phyloP scores from a whole-genome alignment of 2,329 filamentous ascomycete species.

The Phaeomoniella chlamydospora region DNA sequence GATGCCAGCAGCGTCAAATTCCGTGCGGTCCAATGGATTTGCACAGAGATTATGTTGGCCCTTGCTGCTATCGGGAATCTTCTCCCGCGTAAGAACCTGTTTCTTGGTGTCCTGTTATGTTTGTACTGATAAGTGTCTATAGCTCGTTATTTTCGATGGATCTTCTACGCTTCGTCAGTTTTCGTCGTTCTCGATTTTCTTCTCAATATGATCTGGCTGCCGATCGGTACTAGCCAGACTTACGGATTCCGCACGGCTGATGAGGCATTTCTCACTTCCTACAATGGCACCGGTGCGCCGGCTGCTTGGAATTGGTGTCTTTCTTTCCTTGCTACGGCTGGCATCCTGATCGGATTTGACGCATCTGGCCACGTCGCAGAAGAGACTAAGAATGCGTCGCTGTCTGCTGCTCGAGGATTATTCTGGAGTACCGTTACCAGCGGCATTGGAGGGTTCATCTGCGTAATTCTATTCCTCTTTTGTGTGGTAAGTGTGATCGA shows the following conservation, averaged over 20 bases:
- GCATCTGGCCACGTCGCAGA: conserved; percentile 47
- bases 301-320: conserved; percentile 50
- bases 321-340: conserved; percentile 45
- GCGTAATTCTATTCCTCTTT: conserved; percentile 46
- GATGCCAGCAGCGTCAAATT: conserved; percentile 40
- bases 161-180: conserved; percentile 35
- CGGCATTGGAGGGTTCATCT: conserved; percentile 28
- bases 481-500: conserved; percentile 30
- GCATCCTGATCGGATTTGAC: conserved; percentile 47
- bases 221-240: conserved; percentile 39
- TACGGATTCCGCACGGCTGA: conserved; percentile 44
- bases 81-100: conserved; percentile 30
- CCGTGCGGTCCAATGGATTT: conserved; percentile 47
- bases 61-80: conserved; percentile 36
- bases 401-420: conserved; percentile 43
- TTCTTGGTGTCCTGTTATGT: conserved; percentile 5
- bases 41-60: conserved; percentile 36
- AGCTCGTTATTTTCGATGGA: conserved; percentile 31
- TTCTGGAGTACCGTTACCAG: conserved; percentile 42
- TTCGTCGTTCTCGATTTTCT: conserved; percentile 44
- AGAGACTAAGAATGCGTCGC: conserved; percentile 43
- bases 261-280: conserved; percentile 46
- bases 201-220: conserved; percentile 47
- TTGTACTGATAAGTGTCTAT: conserved; percentile 21
- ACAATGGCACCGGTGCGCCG: conserved; percentile 42